Percentiles rank a stretch among this genome's conserved stretches.
These are phyloP conservation scores for Ogataea paraovalis DNA, from an alignment of 805 yeast genomes.

Conservation along the genomic window DNA sequence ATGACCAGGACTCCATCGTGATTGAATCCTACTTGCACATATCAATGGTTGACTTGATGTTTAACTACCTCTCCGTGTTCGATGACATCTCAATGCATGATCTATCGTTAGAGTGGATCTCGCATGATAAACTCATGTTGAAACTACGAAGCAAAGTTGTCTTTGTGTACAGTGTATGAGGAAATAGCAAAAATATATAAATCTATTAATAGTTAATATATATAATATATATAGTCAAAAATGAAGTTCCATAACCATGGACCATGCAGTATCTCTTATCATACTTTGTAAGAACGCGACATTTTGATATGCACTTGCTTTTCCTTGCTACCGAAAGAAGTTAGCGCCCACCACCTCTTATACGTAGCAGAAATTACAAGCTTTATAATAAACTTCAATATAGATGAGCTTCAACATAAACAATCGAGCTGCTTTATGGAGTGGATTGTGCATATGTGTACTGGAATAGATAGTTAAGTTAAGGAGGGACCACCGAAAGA, in stretches of 20 bases:
- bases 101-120: slow-evolving; percentile 23
- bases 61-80: slow-evolving; percentile 21
- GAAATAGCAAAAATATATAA: not conserved
- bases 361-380: too few species aligned
- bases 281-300: too few species aligned
- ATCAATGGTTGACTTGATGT: slow-evolving; percentile 18
- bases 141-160: slow-evolving; percentile 19
- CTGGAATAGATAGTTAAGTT: too few species aligned
- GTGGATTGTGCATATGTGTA: too few species aligned
- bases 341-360: too few species aligned
- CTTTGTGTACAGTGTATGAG: slow-evolving; percentile 19
- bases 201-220: not conserved
- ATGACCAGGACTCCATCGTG: not conserved
- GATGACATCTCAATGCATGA: slow-evolving; percentile 13
- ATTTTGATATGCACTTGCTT: too few species aligned
- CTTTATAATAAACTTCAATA: too few species aligned
- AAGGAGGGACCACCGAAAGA: not conserved
- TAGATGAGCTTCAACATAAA: too few species aligned
- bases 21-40: slow-evolving; percentile 3
- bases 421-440: too few species aligned
- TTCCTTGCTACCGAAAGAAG: too few species aligned
- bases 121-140: slow-evolving; percentile 18
- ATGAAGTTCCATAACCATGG: too few species aligned
- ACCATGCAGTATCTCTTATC: too few species aligned
- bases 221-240: not conserved